Evolutionary conservation across 768 basidiomycete species (phyloP).

Genomic region (Nevesoporus exiguus): DNA sequence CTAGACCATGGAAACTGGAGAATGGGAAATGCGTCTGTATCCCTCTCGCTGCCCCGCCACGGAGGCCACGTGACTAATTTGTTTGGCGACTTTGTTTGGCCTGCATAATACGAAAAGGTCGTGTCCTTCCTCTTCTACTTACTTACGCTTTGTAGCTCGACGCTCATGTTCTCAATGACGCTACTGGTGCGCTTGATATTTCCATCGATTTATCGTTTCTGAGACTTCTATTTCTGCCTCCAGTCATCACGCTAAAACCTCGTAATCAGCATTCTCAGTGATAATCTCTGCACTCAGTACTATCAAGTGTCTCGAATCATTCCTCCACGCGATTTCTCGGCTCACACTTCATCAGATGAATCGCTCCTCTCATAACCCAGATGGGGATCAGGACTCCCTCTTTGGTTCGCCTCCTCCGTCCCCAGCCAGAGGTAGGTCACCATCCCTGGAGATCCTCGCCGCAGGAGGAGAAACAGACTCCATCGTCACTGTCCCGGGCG

Average conservation of each 20-base stretch:
- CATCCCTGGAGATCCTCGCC: conserved; percentile 44
- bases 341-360: conserved; percentile 24
- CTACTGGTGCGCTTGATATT: conserved; percentile 3
- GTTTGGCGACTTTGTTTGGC: conserved; percentile 12
- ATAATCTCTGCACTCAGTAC: conserved; percentile 3
- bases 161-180: neutral
- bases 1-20: neutral
- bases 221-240: neutral
- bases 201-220: neutral
- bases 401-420: conserved; percentile 79
- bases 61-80: conserved; percentile 6
- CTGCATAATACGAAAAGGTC: neutral
- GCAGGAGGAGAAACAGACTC: conserved; percentile 15
- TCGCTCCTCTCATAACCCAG: conserved; percentile 1
- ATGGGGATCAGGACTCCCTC: conserved; percentile 63
- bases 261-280: neutral
- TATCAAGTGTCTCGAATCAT: conserved; percentile 19
- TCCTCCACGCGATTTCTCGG: conserved; percentile 3
- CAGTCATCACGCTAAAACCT: neutral
- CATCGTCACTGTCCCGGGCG: conserved; percentile 26
- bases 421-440: conserved; percentile 73
- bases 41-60: neutral
- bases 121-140: neutral
- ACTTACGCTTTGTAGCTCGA: neutral
- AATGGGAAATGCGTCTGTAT: neutral